Conservation (phyloP, 306 rosid species). For the Cicer cuneatum region DNA sequence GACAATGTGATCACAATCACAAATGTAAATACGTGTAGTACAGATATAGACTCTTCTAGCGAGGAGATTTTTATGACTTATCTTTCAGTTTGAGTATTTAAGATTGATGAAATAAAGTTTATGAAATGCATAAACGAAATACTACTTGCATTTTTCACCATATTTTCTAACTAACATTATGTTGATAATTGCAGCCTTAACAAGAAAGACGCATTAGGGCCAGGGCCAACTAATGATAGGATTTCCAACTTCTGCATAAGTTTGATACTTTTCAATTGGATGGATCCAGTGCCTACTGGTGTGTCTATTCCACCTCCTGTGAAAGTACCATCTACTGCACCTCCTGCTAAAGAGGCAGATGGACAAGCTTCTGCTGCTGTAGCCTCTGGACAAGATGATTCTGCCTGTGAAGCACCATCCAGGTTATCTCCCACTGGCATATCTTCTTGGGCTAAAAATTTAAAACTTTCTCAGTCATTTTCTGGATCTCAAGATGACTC, state of each 20-base stretch:
- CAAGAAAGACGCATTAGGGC: slow-evolving; percentile 44
- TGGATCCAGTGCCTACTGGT: slow-evolving; percentile 73
- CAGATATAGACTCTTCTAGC: background rate
- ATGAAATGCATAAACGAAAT: background rate
- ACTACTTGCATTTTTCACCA: slow-evolving; percentile 13
- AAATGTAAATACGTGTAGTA: background rate
- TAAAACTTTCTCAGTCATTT: slow-evolving; percentile 77
- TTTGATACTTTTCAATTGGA: slow-evolving; percentile 46
- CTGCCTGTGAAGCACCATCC: slow-evolving; percentile 56
- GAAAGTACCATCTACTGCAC: slow-evolving; percentile 49
- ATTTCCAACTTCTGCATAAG: slow-evolving; percentile 44
- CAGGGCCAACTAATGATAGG: slow-evolving; percentile 45
- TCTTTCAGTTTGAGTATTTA: background rate
- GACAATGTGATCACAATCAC: background rate
- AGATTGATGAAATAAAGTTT: slow-evolving; percentile 1
- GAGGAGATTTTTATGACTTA: background rate
- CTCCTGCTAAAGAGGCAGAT: slow-evolving; percentile 49
- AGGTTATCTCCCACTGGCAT: slow-evolving; percentile 63
- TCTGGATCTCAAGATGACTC: slow-evolving; percentile 70
- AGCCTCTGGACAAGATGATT: slow-evolving; percentile 55
- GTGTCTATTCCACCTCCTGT: slow-evolving; percentile 50
- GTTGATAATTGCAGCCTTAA: slow-evolving; percentile 46
- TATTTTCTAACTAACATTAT: slow-evolving; percentile 20
- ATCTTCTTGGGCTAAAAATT: slow-evolving; percentile 89
- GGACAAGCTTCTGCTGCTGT: slow-evolving; percentile 52